Evolutionary conservation across 2,329 filamentous ascomycete species (phyloP).

Genomic region (Ascochyta lentis): DNA sequence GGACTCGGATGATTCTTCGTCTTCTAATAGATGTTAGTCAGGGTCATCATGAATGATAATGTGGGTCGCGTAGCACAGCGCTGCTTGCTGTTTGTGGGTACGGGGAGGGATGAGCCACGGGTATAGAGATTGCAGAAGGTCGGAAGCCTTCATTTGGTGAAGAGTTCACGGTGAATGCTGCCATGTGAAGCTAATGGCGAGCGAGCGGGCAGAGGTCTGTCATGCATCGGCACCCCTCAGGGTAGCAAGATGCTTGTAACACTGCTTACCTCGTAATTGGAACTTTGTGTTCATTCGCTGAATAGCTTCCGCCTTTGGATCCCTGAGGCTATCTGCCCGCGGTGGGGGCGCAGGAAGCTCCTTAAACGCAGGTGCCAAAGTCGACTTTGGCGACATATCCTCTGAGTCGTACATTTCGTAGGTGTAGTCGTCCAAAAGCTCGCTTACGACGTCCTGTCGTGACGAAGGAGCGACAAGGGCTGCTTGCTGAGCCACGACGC

Average conservation of each 20-base stretch:
- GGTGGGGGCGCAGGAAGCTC: constrained; percentile 42
- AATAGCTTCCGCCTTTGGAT: constrained; percentile 35
- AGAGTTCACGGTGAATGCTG: constrained; percentile 2
- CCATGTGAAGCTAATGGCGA: constrained; percentile 1
- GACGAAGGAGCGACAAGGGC: constrained; percentile 35
- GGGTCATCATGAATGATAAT: background rate
- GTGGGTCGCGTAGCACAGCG: background rate
- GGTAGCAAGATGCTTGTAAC: background rate
- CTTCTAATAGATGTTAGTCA: constrained; percentile 24
- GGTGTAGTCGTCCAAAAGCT: constrained; percentile 48
- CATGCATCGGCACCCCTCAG: constrained; percentile 5
- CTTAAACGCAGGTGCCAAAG: constrained; percentile 36
- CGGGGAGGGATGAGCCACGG: background rate
- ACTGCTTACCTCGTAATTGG: constrained; percentile 43
- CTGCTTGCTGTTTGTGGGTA: background rate
- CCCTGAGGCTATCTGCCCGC: constrained; percentile 30
- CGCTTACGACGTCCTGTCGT: constrained; percentile 49
- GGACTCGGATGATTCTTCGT: constrained; percentile 24
- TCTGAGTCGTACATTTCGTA: constrained; percentile 34
- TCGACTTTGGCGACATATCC: constrained; percentile 19
- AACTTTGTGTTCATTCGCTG: constrained; percentile 41
- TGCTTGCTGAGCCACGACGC: constrained; percentile 33
- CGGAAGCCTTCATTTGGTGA: background rate
- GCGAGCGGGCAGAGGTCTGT: constrained; percentile 1
- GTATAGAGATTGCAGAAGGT: background rate